These are phyloP conservation scores for Penicillium cataractarum DNA, from an alignment of 495 filamentous ascomycete genomes.

Conservation along the genomic window DNA sequence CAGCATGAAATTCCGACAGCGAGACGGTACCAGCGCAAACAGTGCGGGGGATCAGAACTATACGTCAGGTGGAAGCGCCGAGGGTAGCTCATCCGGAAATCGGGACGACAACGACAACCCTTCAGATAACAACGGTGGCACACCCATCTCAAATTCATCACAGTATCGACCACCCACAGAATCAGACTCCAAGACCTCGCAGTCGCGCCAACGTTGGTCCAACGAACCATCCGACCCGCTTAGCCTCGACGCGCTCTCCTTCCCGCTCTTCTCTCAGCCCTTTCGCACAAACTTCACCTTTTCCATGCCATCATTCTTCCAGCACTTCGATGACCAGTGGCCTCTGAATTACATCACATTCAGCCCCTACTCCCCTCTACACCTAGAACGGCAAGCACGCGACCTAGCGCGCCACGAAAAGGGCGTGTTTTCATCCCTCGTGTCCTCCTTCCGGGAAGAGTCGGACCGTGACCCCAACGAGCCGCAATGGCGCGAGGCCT, in stretches of 20 bases:
- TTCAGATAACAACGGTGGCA: constrained; percentile 13
- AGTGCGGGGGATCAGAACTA: constrained; percentile 20
- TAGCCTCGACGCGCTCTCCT: constrained; percentile 40
- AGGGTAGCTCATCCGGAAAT: constrained; percentile 10
- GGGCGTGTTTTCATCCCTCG: constrained; percentile 43
- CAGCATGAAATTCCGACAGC: constrained; percentile 25
- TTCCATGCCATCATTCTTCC: constrained; percentile 27
- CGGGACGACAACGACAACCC: constrained; percentile 8
- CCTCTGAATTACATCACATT: constrained; percentile 46
- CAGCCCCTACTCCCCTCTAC: constrained; percentile 56
- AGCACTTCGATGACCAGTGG: constrained; percentile 38
- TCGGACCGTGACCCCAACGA: constrained; percentile 37
- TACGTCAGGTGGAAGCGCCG: constrained; percentile 15
- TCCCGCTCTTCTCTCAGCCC: constrained; percentile 2
- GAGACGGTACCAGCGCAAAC: constrained; percentile 17
- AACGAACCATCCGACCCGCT: constrained; percentile 31
- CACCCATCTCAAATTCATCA: constrained; percentile 4
- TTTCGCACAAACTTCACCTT: constrained; percentile 12
- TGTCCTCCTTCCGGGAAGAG: constrained; percentile 36
- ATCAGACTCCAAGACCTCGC: constrained; percentile 17
- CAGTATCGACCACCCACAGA: constrained; percentile 21
- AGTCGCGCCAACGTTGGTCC: constrained; percentile 12
- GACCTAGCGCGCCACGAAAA: constrained; percentile 29
- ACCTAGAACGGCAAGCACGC: constrained; percentile 46
- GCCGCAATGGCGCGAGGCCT: constrained; percentile 56